phyloP scores from a whole-genome alignment of 2,329 filamentous ascomycete species.

The Cercospora janseana region DNA sequence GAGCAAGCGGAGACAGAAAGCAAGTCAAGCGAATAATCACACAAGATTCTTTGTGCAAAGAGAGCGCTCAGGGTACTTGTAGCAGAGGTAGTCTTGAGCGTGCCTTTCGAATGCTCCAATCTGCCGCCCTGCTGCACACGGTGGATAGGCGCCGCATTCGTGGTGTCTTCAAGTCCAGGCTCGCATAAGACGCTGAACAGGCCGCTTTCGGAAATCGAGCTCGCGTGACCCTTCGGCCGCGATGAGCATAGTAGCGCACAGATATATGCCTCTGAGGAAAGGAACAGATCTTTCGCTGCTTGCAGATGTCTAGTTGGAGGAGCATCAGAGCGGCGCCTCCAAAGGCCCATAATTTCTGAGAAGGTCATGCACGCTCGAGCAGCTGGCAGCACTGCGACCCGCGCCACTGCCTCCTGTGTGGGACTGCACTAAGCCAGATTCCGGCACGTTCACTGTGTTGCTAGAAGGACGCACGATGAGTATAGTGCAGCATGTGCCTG shows the following conservation, averaged over 20 bases:
- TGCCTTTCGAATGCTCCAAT: not conserved
- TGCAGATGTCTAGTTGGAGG: slow-evolving; percentile 28
- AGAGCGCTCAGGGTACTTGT: slow-evolving; percentile 35
- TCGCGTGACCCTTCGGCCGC: slow-evolving; percentile 22
- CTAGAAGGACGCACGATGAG: slow-evolving; percentile 10
- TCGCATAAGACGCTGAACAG: slow-evolving; percentile 30
- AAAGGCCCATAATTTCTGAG: slow-evolving; percentile 32
- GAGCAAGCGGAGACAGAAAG: slow-evolving; percentile 34
- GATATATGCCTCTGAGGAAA: slow-evolving; percentile 20
- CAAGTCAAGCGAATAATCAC: slow-evolving; percentile 31
- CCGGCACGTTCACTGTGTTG: slow-evolving; percentile 26
- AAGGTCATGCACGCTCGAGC: slow-evolving; percentile 31
- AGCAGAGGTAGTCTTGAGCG: slow-evolving; percentile 22
- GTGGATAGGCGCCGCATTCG: slow-evolving; percentile 36
- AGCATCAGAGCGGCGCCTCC: slow-evolving; percentile 24
- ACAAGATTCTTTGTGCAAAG: slow-evolving; percentile 38
- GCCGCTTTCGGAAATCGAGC: slow-evolving; percentile 37
- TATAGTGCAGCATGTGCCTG: slow-evolving; percentile 24
- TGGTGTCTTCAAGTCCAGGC: slow-evolving; percentile 35
- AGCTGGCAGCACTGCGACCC: slow-evolving; percentile 32
- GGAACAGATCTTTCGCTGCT: slow-evolving; percentile 25
- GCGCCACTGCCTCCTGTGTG: slow-evolving; percentile 36
- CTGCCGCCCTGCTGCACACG: slow-evolving; percentile 31
- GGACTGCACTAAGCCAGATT: slow-evolving; percentile 30
- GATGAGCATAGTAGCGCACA: slow-evolving; percentile 23